phyloP scores from a whole-genome alignment of 2,329 filamentous ascomycete genomes.

The Sporothrix globosa region DNA sequence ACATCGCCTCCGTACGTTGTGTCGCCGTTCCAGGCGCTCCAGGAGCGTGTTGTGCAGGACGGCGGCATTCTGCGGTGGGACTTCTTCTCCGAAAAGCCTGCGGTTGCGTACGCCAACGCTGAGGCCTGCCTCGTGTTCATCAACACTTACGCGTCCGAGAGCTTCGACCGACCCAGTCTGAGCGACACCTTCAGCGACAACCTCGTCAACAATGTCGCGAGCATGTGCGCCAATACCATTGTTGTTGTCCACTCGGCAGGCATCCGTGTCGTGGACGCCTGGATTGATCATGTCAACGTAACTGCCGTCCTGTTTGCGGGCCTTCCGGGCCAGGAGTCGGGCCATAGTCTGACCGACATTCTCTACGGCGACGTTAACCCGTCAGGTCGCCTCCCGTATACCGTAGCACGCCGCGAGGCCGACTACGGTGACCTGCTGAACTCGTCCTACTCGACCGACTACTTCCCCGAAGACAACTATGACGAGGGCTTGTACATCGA shows the following conservation, averaged over 20 bases:
- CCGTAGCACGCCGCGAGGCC: conserved; percentile 47
- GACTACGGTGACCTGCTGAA: conserved; percentile 46
- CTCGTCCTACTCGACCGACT: conserved; percentile 29
- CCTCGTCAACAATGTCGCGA: conserved; percentile 57
- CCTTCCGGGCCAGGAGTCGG: conserved; percentile 57
- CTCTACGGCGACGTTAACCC: conserved; percentile 52
- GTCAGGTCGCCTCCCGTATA: conserved; percentile 52
- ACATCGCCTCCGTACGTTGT: conserved; percentile 52
- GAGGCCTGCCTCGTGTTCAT: conserved; percentile 69
- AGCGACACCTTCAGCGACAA: conserved; percentile 69
- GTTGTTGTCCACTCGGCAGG: conserved; percentile 66
- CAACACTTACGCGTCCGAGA: conserved; percentile 76
- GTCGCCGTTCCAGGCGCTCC: conserved; percentile 61
- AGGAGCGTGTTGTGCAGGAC: conserved; percentile 52
- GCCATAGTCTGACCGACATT: conserved; percentile 48
- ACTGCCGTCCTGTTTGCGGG: conserved; percentile 57
- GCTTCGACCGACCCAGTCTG: conserved; percentile 67
- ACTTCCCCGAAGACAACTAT: conserved; percentile 67
- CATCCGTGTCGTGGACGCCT: conserved; percentile 53
- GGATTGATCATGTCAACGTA: conserved; percentile 56
- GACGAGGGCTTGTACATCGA: conserved; percentile 77
- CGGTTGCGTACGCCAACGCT: conserved; percentile 49
- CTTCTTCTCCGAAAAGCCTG: conserved; percentile 48
- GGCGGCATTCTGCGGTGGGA: conserved; percentile 65
- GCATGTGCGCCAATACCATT: conserved; percentile 60